A percentile compares a stretch with the other conserved stretches of the same genome.
Evolutionary conservation across 345 rosid species (phyloP).

Genomic region (Gossypium stocksii): DNA sequence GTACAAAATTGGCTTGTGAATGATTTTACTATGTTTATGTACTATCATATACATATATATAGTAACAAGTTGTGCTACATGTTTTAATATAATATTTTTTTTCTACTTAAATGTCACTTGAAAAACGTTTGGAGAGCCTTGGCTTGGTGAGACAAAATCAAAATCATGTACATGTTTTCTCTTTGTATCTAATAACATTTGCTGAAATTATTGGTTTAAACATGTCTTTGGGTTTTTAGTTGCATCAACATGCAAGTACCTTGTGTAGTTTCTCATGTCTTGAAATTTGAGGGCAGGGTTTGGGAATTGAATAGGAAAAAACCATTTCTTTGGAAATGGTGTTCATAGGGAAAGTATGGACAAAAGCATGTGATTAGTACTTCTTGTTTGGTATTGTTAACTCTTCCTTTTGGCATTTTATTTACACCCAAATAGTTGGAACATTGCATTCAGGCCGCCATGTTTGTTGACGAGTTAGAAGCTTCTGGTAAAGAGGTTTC

Average conservation of each 20-base stretch:
- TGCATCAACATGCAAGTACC: not conserved
- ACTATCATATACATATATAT: not conserved
- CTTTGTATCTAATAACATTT: conserved; percentile 19
- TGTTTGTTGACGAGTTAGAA: conserved; percentile 3
- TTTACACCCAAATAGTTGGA: not conserved
- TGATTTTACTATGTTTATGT: conserved; percentile 23
- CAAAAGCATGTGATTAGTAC: not conserved
- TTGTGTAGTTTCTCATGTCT: not conserved
- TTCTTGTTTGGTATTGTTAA: not conserved
- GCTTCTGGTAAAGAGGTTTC: not conserved
- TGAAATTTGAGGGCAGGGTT: not conserved
- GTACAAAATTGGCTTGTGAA: conserved; percentile 94
- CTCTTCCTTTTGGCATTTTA: not conserved
- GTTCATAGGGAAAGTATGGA: not conserved
- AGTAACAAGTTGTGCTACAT: conserved; percentile 11
- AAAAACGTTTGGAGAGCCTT: conserved; percentile 15
- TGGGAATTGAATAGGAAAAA: not conserved
- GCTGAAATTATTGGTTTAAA: conserved; percentile 15
- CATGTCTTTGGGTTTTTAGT: not conserved
- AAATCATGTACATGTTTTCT: conserved; percentile 32
- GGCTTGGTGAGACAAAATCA: conserved; percentile 22
- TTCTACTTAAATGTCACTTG: not conserved
- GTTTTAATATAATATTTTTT: conserved; percentile 21
- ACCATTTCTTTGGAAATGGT: not conserved
- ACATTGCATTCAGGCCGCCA: not conserved